A percentile compares a stretch with the other conserved stretches of the same genome.
Evolutionary conservation across 176 grass and related monocot genomes (phyloP).

Genomic region (Otatea glauca): DNA sequence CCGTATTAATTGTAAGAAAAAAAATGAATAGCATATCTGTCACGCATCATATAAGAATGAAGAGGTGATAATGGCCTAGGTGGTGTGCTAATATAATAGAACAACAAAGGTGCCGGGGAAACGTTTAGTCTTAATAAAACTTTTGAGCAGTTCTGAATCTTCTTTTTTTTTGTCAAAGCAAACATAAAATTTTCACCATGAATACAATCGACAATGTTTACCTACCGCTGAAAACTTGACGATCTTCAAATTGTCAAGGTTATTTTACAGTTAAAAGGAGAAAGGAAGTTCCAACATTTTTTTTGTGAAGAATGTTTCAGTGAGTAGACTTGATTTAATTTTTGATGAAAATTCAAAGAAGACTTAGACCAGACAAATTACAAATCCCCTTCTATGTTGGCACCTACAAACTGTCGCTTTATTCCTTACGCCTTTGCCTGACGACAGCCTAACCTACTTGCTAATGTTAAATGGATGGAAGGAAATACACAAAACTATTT

Average conservation of each 20-base stretch:
- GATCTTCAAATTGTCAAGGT: neutral
- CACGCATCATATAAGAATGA: neutral
- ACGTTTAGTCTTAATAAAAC: neutral
- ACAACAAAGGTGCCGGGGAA: neutral
- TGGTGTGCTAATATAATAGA: neutral
- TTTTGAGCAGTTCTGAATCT: neutral
- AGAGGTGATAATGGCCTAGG: neutral
- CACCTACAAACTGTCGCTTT: neutral
- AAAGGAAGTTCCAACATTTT: neutral
- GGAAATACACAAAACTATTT: neutral
- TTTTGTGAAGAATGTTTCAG: neutral
- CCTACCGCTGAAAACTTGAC: neutral
- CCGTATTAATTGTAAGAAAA: neutral
- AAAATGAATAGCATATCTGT: neutral
- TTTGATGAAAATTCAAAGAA: neutral
- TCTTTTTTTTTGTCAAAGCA: neutral
- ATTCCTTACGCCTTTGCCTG: neutral
- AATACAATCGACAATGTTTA: neutral
- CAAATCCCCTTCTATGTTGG: neutral
- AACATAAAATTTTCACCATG: neutral
- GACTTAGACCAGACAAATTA: constrained; percentile 9
- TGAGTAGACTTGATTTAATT: neutral
- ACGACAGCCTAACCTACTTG: neutral
- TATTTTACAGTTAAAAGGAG: neutral
- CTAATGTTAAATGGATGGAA: constrained; percentile 19